These are phyloP conservation scores for Xylariaceae sp. DNA, from an alignment of 2,329 filamentous ascomycete genomes.

Conservation along the genomic window DNA sequence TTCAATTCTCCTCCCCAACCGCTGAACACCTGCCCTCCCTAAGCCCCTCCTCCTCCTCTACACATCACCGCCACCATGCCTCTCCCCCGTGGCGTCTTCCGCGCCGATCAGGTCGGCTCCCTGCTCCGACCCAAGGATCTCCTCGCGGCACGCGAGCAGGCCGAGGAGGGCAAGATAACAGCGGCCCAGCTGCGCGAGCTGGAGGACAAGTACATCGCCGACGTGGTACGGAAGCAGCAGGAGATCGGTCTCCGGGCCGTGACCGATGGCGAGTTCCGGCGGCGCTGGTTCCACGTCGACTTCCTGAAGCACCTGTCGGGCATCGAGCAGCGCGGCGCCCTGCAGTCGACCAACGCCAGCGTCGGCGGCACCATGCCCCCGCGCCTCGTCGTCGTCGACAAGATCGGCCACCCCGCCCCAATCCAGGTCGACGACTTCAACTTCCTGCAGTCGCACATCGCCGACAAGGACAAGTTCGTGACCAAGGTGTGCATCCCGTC, in stretches of 20 bases:
- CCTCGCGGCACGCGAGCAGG: constrained; percentile 43
- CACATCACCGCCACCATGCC: too few species aligned
- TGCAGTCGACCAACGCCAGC: constrained; percentile 38
- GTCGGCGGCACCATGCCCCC: constrained; percentile 49
- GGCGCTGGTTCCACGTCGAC: constrained; percentile 54
- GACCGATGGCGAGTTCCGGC: constrained; percentile 53
- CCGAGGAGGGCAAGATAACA: constrained; percentile 38
- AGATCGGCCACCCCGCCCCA: constrained; percentile 46
- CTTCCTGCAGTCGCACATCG: constrained; percentile 45
- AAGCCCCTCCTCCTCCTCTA: too few species aligned
- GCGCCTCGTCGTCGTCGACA: constrained; percentile 47
- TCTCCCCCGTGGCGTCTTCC: constrained; percentile 39
- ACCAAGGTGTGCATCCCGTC: constrained; percentile 53
- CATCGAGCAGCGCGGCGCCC: constrained; percentile 44
- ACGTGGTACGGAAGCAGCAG: constrained; percentile 44
- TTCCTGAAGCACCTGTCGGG: constrained; percentile 50
- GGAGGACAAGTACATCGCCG: constrained; percentile 45
- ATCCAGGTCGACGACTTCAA: constrained; percentile 53
- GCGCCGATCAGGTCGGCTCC: constrained; percentile 52
- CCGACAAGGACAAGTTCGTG: constrained; percentile 32
- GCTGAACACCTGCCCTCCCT: too few species aligned
- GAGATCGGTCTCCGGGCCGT: constrained; percentile 43
- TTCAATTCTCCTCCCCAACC: background rate
- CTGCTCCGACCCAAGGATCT: constrained; percentile 47
- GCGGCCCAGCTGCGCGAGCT: constrained; percentile 41